These are phyloP conservation scores for Trametes maxima DNA, from an alignment of 768 basidiomycete genomes.

Conservation along the genomic window DNA sequence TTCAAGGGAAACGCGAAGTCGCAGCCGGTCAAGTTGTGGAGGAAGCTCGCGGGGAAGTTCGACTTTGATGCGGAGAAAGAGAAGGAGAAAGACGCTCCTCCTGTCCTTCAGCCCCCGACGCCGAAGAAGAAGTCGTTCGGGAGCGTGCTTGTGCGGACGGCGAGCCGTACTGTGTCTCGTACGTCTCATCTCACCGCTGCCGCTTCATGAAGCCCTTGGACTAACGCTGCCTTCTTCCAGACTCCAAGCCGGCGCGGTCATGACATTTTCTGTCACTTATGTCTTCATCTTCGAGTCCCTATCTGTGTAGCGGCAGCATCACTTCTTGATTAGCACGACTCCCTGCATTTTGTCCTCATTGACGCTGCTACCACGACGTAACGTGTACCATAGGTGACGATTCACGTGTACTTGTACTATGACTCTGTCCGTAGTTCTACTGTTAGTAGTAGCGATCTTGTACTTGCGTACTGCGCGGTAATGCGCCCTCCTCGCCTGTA, in stretches of 20 bases:
- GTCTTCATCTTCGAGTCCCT: background rate
- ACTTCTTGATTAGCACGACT: no score
- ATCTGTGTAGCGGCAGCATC: background rate
- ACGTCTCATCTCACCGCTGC: background rate
- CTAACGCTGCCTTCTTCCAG: slow-evolving; percentile 1
- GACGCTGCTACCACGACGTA: no score
- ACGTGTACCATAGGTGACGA: no score
- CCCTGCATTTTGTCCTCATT: no score
- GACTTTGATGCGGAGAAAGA: slow-evolving; percentile 18
- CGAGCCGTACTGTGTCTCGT: slow-evolving; percentile 19
- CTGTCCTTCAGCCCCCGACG: background rate
- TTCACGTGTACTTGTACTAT: no score
- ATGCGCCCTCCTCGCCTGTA: no score
- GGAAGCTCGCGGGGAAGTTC: slow-evolving; percentile 25
- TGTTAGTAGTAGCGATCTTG: no score
- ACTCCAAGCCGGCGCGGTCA: slow-evolving; percentile 11
- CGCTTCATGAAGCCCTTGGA: no score
- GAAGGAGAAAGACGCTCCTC: background rate
- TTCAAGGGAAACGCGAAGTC: slow-evolving; percentile 8
- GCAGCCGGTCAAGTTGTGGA: slow-evolving; percentile 23
- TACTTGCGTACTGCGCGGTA: no score
- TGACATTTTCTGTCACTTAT: background rate
- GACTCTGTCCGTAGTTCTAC: no score
- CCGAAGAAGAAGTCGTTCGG: slow-evolving; percentile 20
- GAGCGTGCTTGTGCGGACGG: slow-evolving; percentile 17